These are phyloP conservation scores for Yamadazyma aaseri DNA, from an alignment of 1,139 yeast genomes.

Conservation along the genomic window DNA sequence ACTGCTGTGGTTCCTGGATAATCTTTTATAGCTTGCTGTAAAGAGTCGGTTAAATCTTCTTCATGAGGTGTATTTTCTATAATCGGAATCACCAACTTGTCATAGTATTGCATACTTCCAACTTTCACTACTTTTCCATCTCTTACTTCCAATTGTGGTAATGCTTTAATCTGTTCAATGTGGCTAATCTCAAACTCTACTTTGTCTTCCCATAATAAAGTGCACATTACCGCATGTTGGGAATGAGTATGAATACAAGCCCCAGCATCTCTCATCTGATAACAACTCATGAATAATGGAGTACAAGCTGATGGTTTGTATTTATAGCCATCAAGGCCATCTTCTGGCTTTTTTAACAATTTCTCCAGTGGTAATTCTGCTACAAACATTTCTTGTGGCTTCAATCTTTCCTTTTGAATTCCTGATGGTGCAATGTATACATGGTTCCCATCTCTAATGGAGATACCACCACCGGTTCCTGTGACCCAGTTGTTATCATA, in stretches of 20 bases:
- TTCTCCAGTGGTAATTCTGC: conserved; percentile 56
- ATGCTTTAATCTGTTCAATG: conserved; percentile 91
- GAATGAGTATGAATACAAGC: conserved; percentile 97
- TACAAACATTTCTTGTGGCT: conserved; percentile 80
- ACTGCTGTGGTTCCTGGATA: conserved; percentile 85
- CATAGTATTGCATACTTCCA: conserved; percentile 71
- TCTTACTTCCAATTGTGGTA: conserved; percentile 52
- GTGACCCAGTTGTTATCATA: conserved; percentile 89
- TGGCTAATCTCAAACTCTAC: conserved; percentile 70
- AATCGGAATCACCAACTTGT: conserved; percentile 79
- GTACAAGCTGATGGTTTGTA: conserved; percentile 93
- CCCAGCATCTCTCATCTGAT: conserved; percentile 71
- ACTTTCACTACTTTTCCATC: conserved; percentile 53
- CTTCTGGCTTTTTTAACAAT: conserved; percentile 60
- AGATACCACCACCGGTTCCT: conserved; percentile 95
- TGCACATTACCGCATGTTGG: conserved; percentile 79
- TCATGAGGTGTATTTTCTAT: conserved; percentile 89
- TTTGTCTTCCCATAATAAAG: conserved; percentile 62
- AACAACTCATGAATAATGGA: conserved; percentile 80
- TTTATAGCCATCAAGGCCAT: conserved; percentile 39
- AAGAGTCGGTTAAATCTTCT: conserved; percentile 71
- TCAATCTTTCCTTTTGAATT: conserved; percentile 86
- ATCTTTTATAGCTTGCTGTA: conserved; percentile 59
- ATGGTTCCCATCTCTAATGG: conserved; percentile 61
- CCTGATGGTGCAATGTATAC: conserved; percentile 92